These are phyloP conservation scores for Trichomonas gallinae DNA, from an alignment of 208 protist genomes.

Conservation along the genomic window DNA sequence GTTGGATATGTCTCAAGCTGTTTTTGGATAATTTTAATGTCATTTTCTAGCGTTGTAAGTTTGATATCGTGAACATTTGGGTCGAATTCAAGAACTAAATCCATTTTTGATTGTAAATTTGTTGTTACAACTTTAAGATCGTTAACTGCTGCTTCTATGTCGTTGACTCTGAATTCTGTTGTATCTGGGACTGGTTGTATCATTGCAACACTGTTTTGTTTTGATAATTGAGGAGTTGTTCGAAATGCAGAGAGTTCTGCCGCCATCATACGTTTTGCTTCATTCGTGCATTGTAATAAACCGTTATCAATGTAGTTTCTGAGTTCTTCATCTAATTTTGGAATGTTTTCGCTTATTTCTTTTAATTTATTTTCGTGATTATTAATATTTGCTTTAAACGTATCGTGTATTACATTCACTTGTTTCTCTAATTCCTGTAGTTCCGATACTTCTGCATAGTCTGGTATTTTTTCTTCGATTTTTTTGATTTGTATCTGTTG, in stretches of 20 bases:
- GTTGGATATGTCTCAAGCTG: background rate
- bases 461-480: background rate
- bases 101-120: background rate
- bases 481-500: background rate
- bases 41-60: background rate
- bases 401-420: background rate
- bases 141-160: background rate
- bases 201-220: background rate
- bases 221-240: background rate
- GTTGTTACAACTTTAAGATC: background rate
- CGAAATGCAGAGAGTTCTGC: background rate
- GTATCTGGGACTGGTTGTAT: background rate
- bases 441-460: background rate
- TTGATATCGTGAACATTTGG: background rate
- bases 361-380: background rate
- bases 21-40: background rate
- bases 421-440: background rate
- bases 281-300: background rate
- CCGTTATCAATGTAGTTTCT: background rate
- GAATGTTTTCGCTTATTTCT: background rate
- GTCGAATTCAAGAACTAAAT: background rate
- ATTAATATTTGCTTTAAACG: background rate
- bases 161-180: background rate
- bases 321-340: background rate
- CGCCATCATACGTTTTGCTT: background rate